Evolutionary conservation across 192 early-diverging fungal genomes (phyloP), one percentile per base, ranked within the genome.

Genomic region (Gigaspora rosea): DNA sequence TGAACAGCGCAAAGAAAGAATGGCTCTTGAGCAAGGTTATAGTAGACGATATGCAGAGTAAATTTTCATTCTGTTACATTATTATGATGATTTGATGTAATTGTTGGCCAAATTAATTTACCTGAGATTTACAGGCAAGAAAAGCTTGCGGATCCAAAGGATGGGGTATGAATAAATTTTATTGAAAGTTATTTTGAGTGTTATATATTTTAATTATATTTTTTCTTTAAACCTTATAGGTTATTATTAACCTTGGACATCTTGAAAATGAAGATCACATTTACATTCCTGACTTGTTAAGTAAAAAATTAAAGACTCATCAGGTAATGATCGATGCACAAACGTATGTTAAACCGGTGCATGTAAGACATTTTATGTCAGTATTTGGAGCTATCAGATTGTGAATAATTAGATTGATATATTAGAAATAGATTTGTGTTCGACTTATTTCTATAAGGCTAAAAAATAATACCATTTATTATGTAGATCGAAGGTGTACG

Each of bases 401-500:
- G 7, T 41, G 41, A 41, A 41, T 7, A 41, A 7, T 41, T 41
- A 41, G 41, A 41, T 41, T 41, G 41, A 41, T 41, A 7, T 41
- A 41, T 33, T 59, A 59, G 8, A 22, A 11, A 9, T 27, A 59
- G 8, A 27, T 27, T 59, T 8, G 27, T 59, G n/a, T 20, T 59
- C 8, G 1, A 58, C 22, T 58, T 15, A 5, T n/a, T 35, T n/a
- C 35, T 18, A 47, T 67, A 36, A 47, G 41, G 36, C 36, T 6
- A 68, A 32, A 4, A 13, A 52, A 32, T 51, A 50, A 12, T n/a
- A 8, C 48, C 63, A n/a, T 8, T 27, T 76, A 22, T 80, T 27
- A 54, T 84, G 33, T 77, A 90, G 82, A 71, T 95, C 33, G 91
- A 94, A 57, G 94, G 94, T 0, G 71, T 96, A 0, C 87, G 83